Base-by-base conservation (phyloP, 2,329 filamentous ascomycete species). In the Stromatinia cepivora region DNA sequence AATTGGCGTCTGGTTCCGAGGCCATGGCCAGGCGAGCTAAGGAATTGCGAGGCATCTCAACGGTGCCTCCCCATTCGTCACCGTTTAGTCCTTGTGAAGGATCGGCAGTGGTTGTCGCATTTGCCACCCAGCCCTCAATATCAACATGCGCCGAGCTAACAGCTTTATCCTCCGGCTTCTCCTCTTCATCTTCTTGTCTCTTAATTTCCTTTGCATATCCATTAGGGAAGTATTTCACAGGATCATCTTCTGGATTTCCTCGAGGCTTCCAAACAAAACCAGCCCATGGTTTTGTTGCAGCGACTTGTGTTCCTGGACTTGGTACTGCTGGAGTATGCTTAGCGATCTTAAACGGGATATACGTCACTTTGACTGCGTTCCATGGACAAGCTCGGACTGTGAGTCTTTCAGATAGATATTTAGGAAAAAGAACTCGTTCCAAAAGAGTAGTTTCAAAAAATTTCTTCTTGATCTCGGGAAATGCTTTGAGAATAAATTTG, bases 401-500 rank as follows among this genome's bases (percentile, higher is more conserved):
- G 7, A 72, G 28, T 4, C 72, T 66, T 50, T 67, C 57, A 8
- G 61, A 31, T 15, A 77, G 56, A 17, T 67, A 72, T 25, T 54
- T 46, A 42, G 74, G 71, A 46, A 68, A 52, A 7, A 42, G 10
- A 10, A 22, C 48, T 31, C 66, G 67, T 42, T 75, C 73, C 20
- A 78, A 53, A 2, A 78, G 57, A 20, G 76, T 78, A 25, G 72
- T 77, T 56, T 76, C 70, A 48, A 75, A 72, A 22, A 72, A 71
- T 17, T 65, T 67, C 42, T 71, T 73, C 62, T 73, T 73, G n/a
- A 77, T 65, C 71, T 68, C 13, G 34, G 59, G 15, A 75, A 65
- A 22, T 57, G 62, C n/a, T 70, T 73, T 17, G n/a, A 77, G 54
- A 13, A 71, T 61, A 36, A 75, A 59, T 20, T 72, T 58, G 48